Conservation (phyloP, 345 rosid species). For the Ailanthus altissimus region DNA sequence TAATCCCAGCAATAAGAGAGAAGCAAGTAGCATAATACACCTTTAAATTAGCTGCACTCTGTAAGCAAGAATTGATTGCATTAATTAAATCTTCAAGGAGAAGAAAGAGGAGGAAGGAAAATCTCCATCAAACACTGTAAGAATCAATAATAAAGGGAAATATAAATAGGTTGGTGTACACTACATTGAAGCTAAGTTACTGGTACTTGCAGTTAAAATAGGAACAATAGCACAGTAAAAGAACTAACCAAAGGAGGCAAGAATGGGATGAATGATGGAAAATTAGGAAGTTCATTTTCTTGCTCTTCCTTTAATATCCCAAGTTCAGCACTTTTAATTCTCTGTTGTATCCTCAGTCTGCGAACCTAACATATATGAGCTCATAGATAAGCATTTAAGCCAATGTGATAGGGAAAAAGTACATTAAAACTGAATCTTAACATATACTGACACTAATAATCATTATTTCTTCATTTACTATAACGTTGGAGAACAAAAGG, state of each 20-base stretch:
- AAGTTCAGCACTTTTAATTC: conserved; percentile 73
- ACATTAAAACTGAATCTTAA: not conserved
- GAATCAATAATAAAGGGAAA: not conserved
- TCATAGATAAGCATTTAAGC: not conserved
- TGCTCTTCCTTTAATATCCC: conserved; percentile 53
- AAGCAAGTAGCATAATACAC: conserved; percentile 81
- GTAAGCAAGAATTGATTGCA: conserved; percentile 24
- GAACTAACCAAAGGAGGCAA: conserved; percentile 84
- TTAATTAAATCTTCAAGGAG: conserved; percentile 21
- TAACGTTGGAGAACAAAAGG: not conserved
- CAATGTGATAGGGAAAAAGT: not conserved
- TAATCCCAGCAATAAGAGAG: conserved; percentile 86
- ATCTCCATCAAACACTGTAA: not conserved
- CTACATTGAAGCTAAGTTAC: not conserved
- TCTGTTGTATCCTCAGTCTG: conserved; percentile 89
- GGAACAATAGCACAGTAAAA: not conserved
- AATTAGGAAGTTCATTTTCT: conserved; percentile 85
- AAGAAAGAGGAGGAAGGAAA: not conserved
- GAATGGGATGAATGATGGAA: conserved; percentile 96
- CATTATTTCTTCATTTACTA: not conserved
- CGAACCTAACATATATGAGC: conserved; percentile 53
- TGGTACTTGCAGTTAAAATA: not conserved
- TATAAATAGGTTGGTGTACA: not conserved
- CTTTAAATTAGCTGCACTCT: conserved; percentile 85
- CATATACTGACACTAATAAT: not conserved